Conservation (phyloP, 345 rosid species). For the Populus ilicifolia region DNA sequence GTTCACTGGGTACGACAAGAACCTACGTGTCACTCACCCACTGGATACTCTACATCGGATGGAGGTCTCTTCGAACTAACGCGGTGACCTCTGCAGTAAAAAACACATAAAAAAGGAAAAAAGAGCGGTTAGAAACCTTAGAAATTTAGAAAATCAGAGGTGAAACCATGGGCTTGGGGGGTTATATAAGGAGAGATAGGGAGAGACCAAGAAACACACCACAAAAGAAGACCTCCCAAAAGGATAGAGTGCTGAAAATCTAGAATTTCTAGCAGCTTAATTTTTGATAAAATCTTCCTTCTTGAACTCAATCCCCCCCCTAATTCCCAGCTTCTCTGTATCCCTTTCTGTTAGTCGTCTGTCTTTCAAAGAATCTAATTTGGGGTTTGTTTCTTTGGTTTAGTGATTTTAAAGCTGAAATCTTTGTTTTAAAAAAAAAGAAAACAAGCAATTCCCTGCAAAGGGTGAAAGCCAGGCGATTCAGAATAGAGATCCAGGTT, state of each 20-base stretch:
- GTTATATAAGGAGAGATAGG: slow-evolving; percentile 42
- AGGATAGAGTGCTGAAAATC: neutral
- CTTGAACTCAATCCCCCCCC: slow-evolving; percentile 20
- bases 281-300: neutral
- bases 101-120: neutral
- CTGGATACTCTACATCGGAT: slow-evolving; percentile 12
- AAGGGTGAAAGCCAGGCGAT: slow-evolving; percentile 59
- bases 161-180: neutral
- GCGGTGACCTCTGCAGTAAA: neutral
- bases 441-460: slow-evolving; percentile 47
- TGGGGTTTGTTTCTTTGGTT: slow-evolving; percentile 41
- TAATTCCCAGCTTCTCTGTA: slow-evolving; percentile 52
- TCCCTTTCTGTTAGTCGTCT: slow-evolving; percentile 78
- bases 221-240: slow-evolving; percentile 20
- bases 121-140: neutral
- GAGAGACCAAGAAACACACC: slow-evolving; percentile 15
- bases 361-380: slow-evolving; percentile 49
- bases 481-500: slow-evolving; percentile 74
- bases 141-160: neutral
- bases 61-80: slow-evolving; percentile 19
- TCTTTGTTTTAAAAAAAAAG: slow-evolving; percentile 1
- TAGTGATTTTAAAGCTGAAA: neutral
- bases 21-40: slow-evolving; percentile 3
- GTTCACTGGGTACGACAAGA: neutral
- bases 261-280: neutral